phyloP scores from a whole-genome alignment of 257 asterid genomes.

The Solanum infundibuliforme region DNA sequence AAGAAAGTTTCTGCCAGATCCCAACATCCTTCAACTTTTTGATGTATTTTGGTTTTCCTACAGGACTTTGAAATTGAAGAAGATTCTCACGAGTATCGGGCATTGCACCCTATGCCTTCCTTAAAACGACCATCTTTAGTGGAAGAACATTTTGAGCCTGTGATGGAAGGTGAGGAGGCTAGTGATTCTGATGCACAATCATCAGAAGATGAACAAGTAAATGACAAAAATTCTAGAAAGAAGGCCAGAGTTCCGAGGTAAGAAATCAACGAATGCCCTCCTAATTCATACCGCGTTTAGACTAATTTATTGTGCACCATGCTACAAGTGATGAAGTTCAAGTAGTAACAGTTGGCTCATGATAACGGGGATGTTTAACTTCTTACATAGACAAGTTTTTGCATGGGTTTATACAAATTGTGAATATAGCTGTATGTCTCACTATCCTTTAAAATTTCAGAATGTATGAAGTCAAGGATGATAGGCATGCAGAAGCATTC shows the following conservation, averaged over 20 bases:
- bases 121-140: constrained; percentile 53
- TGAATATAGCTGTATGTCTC: neutral
- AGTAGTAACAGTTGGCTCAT: neutral
- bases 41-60: constrained; percentile 1
- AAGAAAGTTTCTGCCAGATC: neutral
- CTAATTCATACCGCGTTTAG: neutral
- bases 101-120: constrained; percentile 67
- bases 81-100: constrained; percentile 50
- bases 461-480: constrained; percentile 84
- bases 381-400: neutral
- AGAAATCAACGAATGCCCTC: neutral
- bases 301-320: neutral
- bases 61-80: constrained; percentile 91
- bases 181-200: constrained; percentile 48
- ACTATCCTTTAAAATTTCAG: constrained; percentile 22
- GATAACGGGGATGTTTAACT: neutral
- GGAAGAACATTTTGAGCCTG: constrained; percentile 74
- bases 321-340: neutral
- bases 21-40: neutral
- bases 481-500: constrained; percentile 86
- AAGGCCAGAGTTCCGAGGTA: constrained; percentile 57
- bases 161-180: constrained; percentile 43
- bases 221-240: constrained; percentile 23
- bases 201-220: constrained; percentile 56
- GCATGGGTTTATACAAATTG: neutral